Evolutionary conservation across 345 rosid genomes (phyloP), one percentile per base, ranked within the genome.

Genomic region (Eucalyptus shirleyi): DNA sequence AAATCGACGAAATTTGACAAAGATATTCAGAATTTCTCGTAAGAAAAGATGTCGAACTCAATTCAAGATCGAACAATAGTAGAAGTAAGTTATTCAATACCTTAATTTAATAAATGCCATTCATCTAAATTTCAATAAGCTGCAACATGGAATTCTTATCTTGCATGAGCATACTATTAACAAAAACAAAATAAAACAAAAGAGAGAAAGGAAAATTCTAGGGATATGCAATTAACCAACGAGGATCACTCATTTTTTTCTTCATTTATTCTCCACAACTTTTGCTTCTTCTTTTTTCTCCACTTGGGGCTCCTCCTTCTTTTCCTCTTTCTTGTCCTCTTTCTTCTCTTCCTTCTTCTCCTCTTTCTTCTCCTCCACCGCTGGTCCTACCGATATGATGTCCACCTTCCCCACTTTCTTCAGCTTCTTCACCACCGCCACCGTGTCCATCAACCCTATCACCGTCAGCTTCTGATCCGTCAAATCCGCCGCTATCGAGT

Each of bases 391-490:
- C 5, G 93, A 87, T 32, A 90, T 26, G 13, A 92, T 90, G 19
- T 92, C 91, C 21, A 86, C 77, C 55, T 87, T 89, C 34, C 93
- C 91, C 30, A 90, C 67, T 18, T 87, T 92, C 93, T 92, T 92
- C 59, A 90, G 89, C 90, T 90, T 92, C 88, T 89, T 89, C 83
- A 89, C 93, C 49, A 92, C 88, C 30, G 90, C 91, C 87, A 90
- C 86, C 50, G 89, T 77, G 90, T 92, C 93, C 90, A 92, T 88
- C 65, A 89, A 62, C 6, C 93, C 93, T 51, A 89, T 86, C 69
- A 90, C 89, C 8, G 91, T 92, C 89, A 90, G 59, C 91, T 86
- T 92, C 91, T 89, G 91, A 44, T 92, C 92, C 50, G 89, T 90
- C 67, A 89, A 23, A 24, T 92, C 91, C 12, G 91, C 91, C 12